Conservation (phyloP, 805 yeast species). For the Blastobotrys attinorum region DNA sequence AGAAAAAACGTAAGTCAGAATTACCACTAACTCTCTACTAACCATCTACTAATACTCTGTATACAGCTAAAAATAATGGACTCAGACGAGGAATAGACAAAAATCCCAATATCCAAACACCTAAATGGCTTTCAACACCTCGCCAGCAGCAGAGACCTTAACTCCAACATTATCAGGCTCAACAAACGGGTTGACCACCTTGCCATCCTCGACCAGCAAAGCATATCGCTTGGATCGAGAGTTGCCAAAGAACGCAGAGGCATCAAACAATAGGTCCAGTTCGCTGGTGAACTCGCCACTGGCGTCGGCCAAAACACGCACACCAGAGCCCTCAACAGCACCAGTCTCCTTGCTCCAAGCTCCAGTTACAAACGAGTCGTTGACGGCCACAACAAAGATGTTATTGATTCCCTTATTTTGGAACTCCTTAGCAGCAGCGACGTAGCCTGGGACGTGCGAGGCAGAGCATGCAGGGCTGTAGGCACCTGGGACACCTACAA, state of each 20-base stretch:
- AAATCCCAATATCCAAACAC: too few species aligned
- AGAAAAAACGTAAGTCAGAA: too few species aligned
- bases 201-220: conserved; percentile 65
- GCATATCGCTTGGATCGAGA: conserved; percentile 70
- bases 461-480: conserved; percentile 75
- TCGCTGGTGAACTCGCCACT: conserved; percentile 59
- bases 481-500: conserved; percentile 68
- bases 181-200: conserved; percentile 53
- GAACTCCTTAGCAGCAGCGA: conserved; percentile 44
- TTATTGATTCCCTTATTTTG: conserved; percentile 56
- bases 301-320: conserved; percentile 73
- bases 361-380: conserved; percentile 77
- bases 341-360: conserved; percentile 58
- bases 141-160: conserved; percentile 28
- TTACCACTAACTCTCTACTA: too few species aligned
- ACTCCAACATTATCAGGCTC: conserved; percentile 80
- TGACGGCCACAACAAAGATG: conserved; percentile 66
- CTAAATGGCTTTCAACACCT: too few species aligned
- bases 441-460: conserved; percentile 66
- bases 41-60: too few species aligned
- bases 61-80: too few species aligned
- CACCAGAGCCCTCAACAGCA: conserved; percentile 22
- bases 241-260: conserved; percentile 68
- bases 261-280: conserved; percentile 66
- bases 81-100: too few species aligned